Evolutionary conservation across 306 rosid species (phyloP).

Genomic region (Rubus idaeus): DNA sequence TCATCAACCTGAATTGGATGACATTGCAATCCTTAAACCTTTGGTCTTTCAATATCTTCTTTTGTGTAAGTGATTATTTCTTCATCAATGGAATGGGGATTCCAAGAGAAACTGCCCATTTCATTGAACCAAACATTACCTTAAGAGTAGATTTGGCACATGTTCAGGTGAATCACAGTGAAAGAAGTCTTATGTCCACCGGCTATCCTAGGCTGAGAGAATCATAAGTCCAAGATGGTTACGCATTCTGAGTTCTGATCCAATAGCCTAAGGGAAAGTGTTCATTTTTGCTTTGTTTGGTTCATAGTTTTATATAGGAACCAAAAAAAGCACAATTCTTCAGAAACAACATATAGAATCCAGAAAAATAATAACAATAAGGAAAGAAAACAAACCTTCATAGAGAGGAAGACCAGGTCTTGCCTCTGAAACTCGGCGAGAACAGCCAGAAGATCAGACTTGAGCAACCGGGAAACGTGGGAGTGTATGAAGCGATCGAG

Average conservation of each 20-base stretch:
- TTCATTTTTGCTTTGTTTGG: not conserved
- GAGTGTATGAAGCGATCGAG: constrained; percentile 63
- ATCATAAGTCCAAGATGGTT: not conserved
- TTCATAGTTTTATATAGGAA: not conserved
- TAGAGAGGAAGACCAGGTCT: constrained; percentile 67
- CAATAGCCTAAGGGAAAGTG: not conserved
- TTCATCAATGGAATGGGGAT: not conserved
- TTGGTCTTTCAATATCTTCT: not conserved
- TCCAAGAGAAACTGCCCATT: not conserved
- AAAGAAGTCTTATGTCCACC: not conserved
- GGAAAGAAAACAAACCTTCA: constrained; percentile 47
- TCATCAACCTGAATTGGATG: not conserved
- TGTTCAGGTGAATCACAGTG: not conserved
- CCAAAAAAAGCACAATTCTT: not conserved
- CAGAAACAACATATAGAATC: not conserved
- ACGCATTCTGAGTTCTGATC: not conserved
- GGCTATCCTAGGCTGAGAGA: constrained; percentile 6
- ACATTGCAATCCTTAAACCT: not conserved
- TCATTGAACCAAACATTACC: not conserved
- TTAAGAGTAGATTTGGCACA: not conserved
- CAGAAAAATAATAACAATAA: not conserved
- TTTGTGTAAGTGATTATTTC: not conserved
- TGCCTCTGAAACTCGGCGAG: constrained; percentile 77
- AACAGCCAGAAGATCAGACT: constrained; percentile 76
- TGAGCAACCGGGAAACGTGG: constrained; percentile 81